Evolutionary conservation across 2,329 filamentous ascomycete genomes (phyloP), one percentile per base, ranked within the genome.

Genomic region (Colletotrichum sp.): DNA sequence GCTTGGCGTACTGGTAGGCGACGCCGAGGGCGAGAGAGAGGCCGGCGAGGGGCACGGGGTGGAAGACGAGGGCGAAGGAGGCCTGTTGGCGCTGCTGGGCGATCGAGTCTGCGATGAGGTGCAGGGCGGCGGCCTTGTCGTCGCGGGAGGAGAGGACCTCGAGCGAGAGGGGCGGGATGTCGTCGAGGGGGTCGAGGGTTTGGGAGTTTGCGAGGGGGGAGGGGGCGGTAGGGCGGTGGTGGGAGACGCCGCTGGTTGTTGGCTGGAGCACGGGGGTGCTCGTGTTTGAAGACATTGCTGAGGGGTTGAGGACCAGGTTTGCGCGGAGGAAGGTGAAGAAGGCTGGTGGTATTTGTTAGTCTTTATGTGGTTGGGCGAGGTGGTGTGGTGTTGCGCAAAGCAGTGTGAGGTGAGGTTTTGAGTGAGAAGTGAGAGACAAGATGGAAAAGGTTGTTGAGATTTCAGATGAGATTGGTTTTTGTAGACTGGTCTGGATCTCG

Each of bases 301-400:
- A 92, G 62, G 88, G 87, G 68, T 88, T 89, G 74, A 96, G 92
- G 80, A 93, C 93, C 71, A 97, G 90, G 82, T 97, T 97, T 78
- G 94, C 94, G 79, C 94, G 92, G 18, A 97, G 89, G 80, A 95
- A 96, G 72, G 92, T 94, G 85, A 97, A 94, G 87, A 97, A 97
- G 30, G 95, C 95, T 97, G 84, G 30, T 49, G 67, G 44, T 30
- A 6, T n/a, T 30, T n/a, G 78, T 80, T 73, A 80, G 78, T 67
- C 28, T 34, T 63, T 36, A 3, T 36, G 10, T 12, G 34, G 15
- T 64, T 21, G 15, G 15, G 5, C 15, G 8, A 4, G 59, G 10
- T 26, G 16, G 39, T 18, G n/a, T 71, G 16, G 30, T 52, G 36
- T 28, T 15, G 18, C 16, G 16, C 13, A 32, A 73, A 34, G 59